Base-by-base conservation (phyloP, 768 basidiomycete species). In the Russula olivacea region DNA sequence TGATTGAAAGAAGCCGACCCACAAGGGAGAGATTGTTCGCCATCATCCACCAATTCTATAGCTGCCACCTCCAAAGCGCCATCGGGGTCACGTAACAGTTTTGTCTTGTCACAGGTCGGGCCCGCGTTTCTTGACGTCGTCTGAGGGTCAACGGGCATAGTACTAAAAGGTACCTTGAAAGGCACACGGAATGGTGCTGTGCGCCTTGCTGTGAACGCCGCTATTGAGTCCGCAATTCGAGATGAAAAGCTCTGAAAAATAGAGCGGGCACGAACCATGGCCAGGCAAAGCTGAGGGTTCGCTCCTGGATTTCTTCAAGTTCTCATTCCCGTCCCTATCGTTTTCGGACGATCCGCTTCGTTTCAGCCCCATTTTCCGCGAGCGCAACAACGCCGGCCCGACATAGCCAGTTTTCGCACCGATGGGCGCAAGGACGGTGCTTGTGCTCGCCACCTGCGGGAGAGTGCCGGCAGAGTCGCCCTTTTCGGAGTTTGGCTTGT, bases 141-240 rank as follows among this genome's bases (percentile, higher is more conserved):
- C 7, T 19, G 41, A 47, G 6, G 54, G 41, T 34, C 23, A 40
- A 28, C 52, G 49, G 48, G 36, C 21, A 56, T 28, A 19, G 47
- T 54, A 53, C 66, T 68, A 7, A 68, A 47, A 8, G 73, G 70
- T 0, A 68, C 70, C 55, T 68, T 76, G 68, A 74, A 75, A 1
- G 78, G 75, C 1, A 70, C 69, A 59, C 74, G 76, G 65, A 71
- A 68, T 15, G 60, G 68, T 40, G 61, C 19, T 1, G 15, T 53
- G 43, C 49, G 47, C 41, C 32, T 60, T 10, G 21, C 53, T 56
- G 34, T 17, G 34, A 54, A 40, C 23, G 19, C 30, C 28, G 45
- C 15, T 3, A 1, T 3, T 65, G 53, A 36, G 54, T 23, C 10
- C 12, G 3, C 40, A 36, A 14, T n/a, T 14, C 49, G 49, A 4